Conservation (phyloP, 768 basidiomycete species). For the Sistotremastrum suecicum region DNA sequence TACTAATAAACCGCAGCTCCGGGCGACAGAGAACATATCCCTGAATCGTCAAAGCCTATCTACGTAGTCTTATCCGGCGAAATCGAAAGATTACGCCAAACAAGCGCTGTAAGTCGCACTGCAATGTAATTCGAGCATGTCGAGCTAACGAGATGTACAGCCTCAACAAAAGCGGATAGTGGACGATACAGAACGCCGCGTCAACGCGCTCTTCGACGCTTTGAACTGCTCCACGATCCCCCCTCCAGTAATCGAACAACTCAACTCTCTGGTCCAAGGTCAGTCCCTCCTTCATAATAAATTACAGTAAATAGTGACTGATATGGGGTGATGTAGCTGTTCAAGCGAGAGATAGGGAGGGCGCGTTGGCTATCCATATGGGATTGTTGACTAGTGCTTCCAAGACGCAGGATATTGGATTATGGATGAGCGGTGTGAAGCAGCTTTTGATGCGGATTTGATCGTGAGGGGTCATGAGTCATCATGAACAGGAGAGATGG, state of each 20-base stretch:
- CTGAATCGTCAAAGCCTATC: constrained; percentile 48
- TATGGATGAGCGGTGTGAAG: constrained; percentile 86
- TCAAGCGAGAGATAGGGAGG: constrained; percentile 59
- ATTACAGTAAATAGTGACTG: not conserved
- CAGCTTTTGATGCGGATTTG: constrained; percentile 67
- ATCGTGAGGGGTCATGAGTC: not conserved
- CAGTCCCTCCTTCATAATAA: constrained; percentile 6
- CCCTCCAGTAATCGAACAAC: constrained; percentile 50
- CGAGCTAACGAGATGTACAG: constrained; percentile 21
- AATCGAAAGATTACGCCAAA: constrained; percentile 54
- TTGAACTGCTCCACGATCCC: constrained; percentile 82
- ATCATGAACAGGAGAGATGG: too few species aligned
- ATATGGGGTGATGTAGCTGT: constrained; percentile 44
- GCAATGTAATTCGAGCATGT: too few species aligned
- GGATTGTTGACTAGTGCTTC: constrained; percentile 71
- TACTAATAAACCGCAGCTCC: constrained; percentile 39
- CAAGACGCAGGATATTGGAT: constrained; percentile 66
- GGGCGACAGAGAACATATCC: constrained; percentile 89
- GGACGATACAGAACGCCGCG: constrained; percentile 76
- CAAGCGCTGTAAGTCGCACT: constrained; percentile 45
- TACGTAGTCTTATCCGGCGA: constrained; percentile 53
- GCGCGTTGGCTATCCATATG: constrained; percentile 72
- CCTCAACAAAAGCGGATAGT: constrained; percentile 71
- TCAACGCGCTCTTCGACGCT: constrained; percentile 82
- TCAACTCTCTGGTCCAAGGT: constrained; percentile 66